These are phyloP conservation scores for Eleusine indica DNA, from an alignment of 176 grass and related monocot genomes.

Conservation along the genomic window DNA sequence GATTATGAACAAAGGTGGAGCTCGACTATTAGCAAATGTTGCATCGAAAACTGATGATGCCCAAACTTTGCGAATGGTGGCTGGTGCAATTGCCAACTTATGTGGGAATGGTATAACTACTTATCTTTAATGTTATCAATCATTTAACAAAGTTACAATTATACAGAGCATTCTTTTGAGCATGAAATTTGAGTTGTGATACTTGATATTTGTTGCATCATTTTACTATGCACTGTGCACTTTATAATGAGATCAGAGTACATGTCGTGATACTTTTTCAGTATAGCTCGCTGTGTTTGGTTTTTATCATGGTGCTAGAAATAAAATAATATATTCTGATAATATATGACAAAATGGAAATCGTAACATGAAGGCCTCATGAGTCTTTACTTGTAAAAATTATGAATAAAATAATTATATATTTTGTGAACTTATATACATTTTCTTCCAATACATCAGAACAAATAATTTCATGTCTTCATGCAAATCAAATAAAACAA, in stretches of 20 bases:
- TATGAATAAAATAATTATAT: neutral
- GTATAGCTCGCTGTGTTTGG: neutral
- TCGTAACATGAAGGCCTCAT: neutral
- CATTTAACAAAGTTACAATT: neutral
- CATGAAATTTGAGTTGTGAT: neutral
- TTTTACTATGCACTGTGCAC: neutral
- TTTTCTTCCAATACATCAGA: neutral
- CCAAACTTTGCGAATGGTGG: slow-evolving; percentile 92
- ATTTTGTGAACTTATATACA: neutral
- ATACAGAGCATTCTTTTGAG: neutral
- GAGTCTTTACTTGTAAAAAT: neutral
- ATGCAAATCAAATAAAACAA: neutral
- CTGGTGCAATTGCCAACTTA: slow-evolving; percentile 96
- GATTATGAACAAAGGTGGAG: slow-evolving; percentile 94
- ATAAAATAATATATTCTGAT: neutral
- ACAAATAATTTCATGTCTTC: neutral
- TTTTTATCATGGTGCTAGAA: slow-evolving; percentile 1
- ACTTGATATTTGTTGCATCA: neutral
- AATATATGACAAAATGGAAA: neutral
- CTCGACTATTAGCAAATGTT: slow-evolving; percentile 80
- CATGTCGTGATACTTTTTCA: neutral
- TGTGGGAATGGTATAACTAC: slow-evolving; percentile 83
- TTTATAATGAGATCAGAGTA: neutral
- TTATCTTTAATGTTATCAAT: slow-evolving; percentile 1
- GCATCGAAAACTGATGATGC: slow-evolving; percentile 76